A percentile compares a stretch with the other conserved stretches of the same genome.
phyloP scores from a whole-genome alignment of 352 stramenopile genomes.

The Phytophthora chlamydospora region DNA sequence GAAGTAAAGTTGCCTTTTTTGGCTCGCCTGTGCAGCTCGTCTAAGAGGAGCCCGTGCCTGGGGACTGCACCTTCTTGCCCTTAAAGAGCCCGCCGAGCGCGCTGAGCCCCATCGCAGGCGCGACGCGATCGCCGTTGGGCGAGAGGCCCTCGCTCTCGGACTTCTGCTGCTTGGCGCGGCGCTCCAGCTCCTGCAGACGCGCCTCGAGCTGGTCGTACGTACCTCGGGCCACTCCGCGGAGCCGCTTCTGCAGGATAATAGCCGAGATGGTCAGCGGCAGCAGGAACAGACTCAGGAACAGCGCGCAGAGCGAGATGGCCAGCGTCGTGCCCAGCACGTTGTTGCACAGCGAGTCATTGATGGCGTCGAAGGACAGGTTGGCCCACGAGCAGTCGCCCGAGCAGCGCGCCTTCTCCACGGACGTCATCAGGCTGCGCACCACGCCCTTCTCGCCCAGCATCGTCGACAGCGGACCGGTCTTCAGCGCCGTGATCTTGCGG shows the following conservation, averaged over 20 bases:
- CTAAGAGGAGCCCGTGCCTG: not conserved
- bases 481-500: conserved; percentile 48
- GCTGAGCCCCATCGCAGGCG: conserved; percentile 17
- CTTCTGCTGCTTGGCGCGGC: conserved; percentile 55
- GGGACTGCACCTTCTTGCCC: conserved; percentile 34
- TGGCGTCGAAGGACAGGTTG: conserved; percentile 83
- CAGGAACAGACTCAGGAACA: conserved; percentile 80
- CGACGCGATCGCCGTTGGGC: conserved; percentile 8
- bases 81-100: conserved; percentile 35
- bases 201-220: conserved; percentile 82
- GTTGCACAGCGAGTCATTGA: conserved; percentile 73
- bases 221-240: conserved; percentile 78
- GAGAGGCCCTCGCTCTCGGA: conserved; percentile 25
- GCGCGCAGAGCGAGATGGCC: conserved; percentile 75
- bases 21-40: conserved; percentile 1
- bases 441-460: conserved; percentile 47
- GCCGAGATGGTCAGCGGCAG: conserved; percentile 74
- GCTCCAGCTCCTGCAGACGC: conserved; percentile 71
- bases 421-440: conserved; percentile 57
- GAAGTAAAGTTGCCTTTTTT: conserved; percentile 16
- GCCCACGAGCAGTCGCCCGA: conserved; percentile 80
- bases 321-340: conserved; percentile 82
- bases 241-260: conserved; percentile 79
- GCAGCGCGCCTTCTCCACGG: conserved; percentile 71
- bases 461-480: conserved; percentile 49